Evolutionary conservation across 2,329 filamentous ascomycete species (phyloP).

Genomic region (Boeremia exigua): DNA sequence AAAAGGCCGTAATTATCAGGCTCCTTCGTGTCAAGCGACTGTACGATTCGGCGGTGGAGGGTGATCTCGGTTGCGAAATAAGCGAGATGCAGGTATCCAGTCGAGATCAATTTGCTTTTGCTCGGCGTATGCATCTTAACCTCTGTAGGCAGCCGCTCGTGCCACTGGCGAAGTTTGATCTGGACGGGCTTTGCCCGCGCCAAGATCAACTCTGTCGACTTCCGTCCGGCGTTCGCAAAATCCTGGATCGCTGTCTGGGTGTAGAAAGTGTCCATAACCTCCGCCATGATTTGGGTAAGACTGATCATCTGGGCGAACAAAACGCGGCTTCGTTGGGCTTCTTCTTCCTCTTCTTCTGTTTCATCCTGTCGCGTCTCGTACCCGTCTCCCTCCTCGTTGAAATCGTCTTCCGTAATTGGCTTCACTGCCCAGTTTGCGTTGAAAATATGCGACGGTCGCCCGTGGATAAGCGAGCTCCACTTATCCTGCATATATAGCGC

Average conservation of each 20-base stretch:
- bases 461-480: conserved; percentile 86
- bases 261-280: conserved; percentile 84
- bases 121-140: conserved; percentile 68
- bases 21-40: conserved; percentile 67
- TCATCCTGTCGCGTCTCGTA: conserved; percentile 59
- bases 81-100: conserved; percentile 78
- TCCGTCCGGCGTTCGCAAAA: conserved; percentile 68
- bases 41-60: conserved; percentile 87
- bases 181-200: conserved; percentile 82
- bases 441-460: conserved; percentile 79
- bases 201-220: conserved; percentile 75
- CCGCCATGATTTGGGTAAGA: conserved; percentile 75
- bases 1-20: conserved; percentile 82
- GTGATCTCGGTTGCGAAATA: conserved; percentile 96
- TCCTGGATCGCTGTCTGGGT: conserved; percentile 76
- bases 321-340: conserved; percentile 71
- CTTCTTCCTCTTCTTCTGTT: conserved; percentile 63
- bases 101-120: conserved; percentile 52
- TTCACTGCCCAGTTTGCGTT: conserved; percentile 78
- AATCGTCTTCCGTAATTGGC: conserved; percentile 69
- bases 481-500: conserved; percentile 94
- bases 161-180: conserved; percentile 83
- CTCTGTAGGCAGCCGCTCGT: conserved; percentile 68
- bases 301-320: conserved; percentile 78
- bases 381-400: conserved; percentile 65